Percentiles rank a stretch among this genome's conserved stretches.
Conservation (phyloP, 768 basidiomycete species). For the Tremella yokohamensis region DNA sequence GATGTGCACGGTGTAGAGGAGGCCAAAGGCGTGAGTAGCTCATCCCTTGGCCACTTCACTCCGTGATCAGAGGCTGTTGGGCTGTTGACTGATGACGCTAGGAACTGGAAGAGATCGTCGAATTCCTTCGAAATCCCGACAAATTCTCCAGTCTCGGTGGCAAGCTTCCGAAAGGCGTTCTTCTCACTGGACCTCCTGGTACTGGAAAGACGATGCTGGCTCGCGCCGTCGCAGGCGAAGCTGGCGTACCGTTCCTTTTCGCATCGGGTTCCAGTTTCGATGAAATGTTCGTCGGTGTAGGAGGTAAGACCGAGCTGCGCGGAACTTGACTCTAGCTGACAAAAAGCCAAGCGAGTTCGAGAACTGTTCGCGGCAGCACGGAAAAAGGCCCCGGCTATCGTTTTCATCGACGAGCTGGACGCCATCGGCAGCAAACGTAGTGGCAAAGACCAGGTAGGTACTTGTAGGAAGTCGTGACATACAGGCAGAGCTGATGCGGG, state of each 20-base stretch:
- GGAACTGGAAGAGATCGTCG: constrained; percentile 92
- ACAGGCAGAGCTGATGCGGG: constrained; percentile 55
- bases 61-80: not conserved
- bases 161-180: constrained; percentile 86
- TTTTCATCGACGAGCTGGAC: constrained; percentile 96
- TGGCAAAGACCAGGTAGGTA: constrained; percentile 46
- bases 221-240: constrained; percentile 93
- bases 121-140: constrained; percentile 89
- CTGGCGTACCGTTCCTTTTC: constrained; percentile 95
- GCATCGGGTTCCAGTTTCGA: constrained; percentile 96
- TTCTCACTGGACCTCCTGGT: constrained; percentile 58
- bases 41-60: not conserved
- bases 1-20: constrained; percentile 98
- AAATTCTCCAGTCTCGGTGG: constrained; percentile 87
- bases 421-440: constrained; percentile 79
- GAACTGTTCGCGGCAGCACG: constrained; percentile 91
- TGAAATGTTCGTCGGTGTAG: constrained; percentile 70
- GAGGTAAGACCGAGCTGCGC: constrained; percentile 22
- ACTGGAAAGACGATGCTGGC: constrained; percentile 99
- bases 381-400: constrained; percentile 92
- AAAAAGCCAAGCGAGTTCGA: constrained; percentile 77
- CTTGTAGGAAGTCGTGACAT: not conserved
- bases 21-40: constrained; percentile 72
- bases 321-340: constrained; percentile 5
- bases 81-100: constrained; percentile 44